phyloP scores from a whole-genome alignment of 352 stramenopile genomes.

The Globisporangium camurandrum region DNA sequence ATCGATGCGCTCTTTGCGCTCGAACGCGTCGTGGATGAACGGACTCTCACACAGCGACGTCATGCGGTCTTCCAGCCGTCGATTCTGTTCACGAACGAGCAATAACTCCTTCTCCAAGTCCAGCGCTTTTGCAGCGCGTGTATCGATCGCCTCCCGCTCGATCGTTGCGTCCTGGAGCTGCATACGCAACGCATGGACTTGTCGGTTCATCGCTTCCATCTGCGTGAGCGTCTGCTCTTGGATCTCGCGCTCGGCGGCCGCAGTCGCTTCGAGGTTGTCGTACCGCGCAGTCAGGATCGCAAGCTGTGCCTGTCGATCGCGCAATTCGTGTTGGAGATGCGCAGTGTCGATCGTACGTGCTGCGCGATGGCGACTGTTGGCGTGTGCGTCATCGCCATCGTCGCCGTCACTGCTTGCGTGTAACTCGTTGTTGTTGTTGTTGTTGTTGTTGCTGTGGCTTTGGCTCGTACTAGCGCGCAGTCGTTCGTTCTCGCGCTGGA shows the following conservation, averaged over 20 bases:
- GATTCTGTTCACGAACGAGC: conserved; percentile 74
- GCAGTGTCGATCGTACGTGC: conserved; percentile 26
- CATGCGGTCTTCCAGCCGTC: conserved; percentile 86
- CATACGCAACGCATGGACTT: conserved; percentile 83
- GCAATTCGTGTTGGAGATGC: conserved; percentile 67
- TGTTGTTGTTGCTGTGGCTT: conserved; percentile 28
- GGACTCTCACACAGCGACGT: conserved; percentile 88
- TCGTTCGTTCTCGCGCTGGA: conserved; percentile 66
- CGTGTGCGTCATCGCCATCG: conserved; percentile 13
- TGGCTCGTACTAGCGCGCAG: conserved; percentile 16
- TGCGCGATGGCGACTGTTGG: neutral
- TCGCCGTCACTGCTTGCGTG: conserved; percentile 11
- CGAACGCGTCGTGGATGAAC: conserved; percentile 90
- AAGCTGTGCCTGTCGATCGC: conserved; percentile 75
- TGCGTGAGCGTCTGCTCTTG: conserved; percentile 83
- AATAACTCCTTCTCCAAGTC: conserved; percentile 80
- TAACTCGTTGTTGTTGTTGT: neutral
- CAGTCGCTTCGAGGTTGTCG: conserved; percentile 83
- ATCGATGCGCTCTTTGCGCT: conserved; percentile 80
- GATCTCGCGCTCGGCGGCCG: conserved; percentile 77
- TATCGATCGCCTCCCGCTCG: conserved; percentile 76
- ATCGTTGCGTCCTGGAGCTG: conserved; percentile 71
- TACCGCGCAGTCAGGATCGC: conserved; percentile 85
- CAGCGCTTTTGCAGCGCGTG: conserved; percentile 39
- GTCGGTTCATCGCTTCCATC: conserved; percentile 89